A percentile compares a stretch with the other conserved stretches of the same genome.
Evolutionary conservation across 805 yeast genomes (phyloP).

Genomic region (Candida parachauliodes): DNA sequence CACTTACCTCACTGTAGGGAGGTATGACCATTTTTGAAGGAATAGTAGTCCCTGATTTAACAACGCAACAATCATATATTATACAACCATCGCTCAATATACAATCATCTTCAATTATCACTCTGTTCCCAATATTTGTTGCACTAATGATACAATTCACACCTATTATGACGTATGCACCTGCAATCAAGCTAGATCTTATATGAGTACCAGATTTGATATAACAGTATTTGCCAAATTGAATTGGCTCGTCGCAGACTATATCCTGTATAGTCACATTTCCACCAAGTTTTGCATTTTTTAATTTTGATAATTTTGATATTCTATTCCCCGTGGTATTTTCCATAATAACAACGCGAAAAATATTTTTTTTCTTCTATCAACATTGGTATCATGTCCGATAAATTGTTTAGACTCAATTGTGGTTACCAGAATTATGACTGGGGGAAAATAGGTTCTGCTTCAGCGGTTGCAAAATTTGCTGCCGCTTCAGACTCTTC

Average conservation of each 20-base stretch:
- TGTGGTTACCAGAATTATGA: constrained; percentile 76
- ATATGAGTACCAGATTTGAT: constrained; percentile 34
- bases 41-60: constrained; percentile 38
- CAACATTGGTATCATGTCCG: constrained; percentile 17
- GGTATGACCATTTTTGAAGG: constrained; percentile 48
- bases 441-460: constrained; percentile 83
- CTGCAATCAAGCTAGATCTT: constrained; percentile 29
- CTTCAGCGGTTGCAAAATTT: constrained; percentile 86
- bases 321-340: constrained; percentile 52
- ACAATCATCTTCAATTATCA: constrained; percentile 42
- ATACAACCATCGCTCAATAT: constrained; percentile 31
- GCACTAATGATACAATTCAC: constrained; percentile 26
- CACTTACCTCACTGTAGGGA: constrained; percentile 46
- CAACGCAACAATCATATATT: constrained; percentile 50
- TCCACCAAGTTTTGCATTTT: constrained; percentile 42
- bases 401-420: constrained; percentile 35
- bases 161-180: constrained; percentile 47
- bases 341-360: constrained; percentile 36
- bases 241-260: constrained; percentile 13
- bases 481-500: constrained; percentile 66
- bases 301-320: constrained; percentile 32
- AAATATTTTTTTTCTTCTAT: constrained; percentile 2
- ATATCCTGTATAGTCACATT: constrained; percentile 34
- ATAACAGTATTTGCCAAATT: constrained; percentile 21
- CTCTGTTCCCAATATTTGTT: constrained; percentile 47